Conservation (phyloP, 2,329 filamentous ascomycete genomes). For the Paracoccidioides brasiliensis region DNA sequence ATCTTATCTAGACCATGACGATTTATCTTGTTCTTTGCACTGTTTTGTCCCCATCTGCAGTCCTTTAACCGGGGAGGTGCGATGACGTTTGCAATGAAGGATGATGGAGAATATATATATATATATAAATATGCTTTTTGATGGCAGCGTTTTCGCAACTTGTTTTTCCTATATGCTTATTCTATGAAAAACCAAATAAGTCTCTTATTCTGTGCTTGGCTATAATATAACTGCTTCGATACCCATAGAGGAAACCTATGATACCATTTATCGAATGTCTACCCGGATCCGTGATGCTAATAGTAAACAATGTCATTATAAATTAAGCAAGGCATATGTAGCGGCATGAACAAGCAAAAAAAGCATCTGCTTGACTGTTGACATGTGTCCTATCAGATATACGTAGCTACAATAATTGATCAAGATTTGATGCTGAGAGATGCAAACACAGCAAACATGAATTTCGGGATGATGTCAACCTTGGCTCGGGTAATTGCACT, state of each 20-base stretch:
- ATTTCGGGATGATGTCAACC: slow-evolving; percentile 27
- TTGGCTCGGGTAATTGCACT: slow-evolving; percentile 15
- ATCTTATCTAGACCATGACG: slow-evolving; percentile 44
- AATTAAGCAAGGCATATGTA: neutral
- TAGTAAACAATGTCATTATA: too few relatives aligned
- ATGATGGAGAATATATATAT: neutral
- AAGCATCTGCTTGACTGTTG: neutral
- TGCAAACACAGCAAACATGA: slow-evolving; percentile 28
- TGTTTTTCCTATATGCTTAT: neutral
- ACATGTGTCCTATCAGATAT: neutral
- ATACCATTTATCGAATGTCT: too few relatives aligned
- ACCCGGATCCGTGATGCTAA: too few relatives aligned
- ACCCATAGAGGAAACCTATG: too few relatives aligned
- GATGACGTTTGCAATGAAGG: neutral
- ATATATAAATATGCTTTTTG: neutral
- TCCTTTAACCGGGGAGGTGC: neutral
- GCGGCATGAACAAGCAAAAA: neutral
- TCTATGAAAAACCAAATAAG: neutral
- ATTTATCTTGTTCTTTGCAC: slow-evolving; percentile 1
- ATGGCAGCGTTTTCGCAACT: neutral
- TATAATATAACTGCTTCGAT: neutral
- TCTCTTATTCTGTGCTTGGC: neutral
- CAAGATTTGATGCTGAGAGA: neutral
- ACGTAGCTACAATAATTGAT: neutral
- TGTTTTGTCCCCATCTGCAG: neutral